Evolutionary conservation across 1,139 yeast genomes (phyloP), one percentile per base, ranked within the genome.

Genomic region (Tardiomyces depauwii): DNA sequence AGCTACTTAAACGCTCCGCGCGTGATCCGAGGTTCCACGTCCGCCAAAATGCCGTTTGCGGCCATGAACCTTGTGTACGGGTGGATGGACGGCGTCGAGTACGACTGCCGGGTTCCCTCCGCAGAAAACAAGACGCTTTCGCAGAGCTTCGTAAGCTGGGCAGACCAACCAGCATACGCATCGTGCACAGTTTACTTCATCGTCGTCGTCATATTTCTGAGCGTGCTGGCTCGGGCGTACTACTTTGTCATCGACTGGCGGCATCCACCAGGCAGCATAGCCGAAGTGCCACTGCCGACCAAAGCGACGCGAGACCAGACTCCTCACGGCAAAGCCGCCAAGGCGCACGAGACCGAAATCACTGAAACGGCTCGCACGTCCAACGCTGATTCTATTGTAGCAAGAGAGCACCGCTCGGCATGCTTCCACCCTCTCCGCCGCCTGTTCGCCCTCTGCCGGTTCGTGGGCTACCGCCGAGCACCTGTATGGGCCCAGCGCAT

Each of bases 381-480:
- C n/a, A n/a, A n/a, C n/a, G n/a, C n/a, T n/a, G n/a, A n/a, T n/a
- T n/a, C n/a, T n/a, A n/a, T n/a, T n/a, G n/a, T n/a, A n/a, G n/a
- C n/a, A n/a, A n/a, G n/a, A n/a, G n/a, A n/a, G n/a, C n/a, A n/a
- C n/a, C n/a, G n/a, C n/a, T n/a, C 14, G 48, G n/a, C 16, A 49
- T 18, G 45, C 33, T 9, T 42, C 43, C 18, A 42, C 48, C 2
- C 13, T 10, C 39, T 43, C n/a, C n/a, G 36, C 5, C 19, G 4
- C 12, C 14, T 51, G 1, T 33, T 53, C 53, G 72, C 80, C 1
- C 58, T 73, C 43, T 62, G 67, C 30, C 65, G 85, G 48, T 71
- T 54, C 47, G 45, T 77, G 9, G 73, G 77, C 1, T 78, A 79
- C 56, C 70, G 72, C 51, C 74, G 70, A 51, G 48, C 76, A 2